These are phyloP conservation scores for Ploettnerulaceae sp. DNA, from an alignment of 2,329 filamentous ascomycete species.

Conservation along the genomic window DNA sequence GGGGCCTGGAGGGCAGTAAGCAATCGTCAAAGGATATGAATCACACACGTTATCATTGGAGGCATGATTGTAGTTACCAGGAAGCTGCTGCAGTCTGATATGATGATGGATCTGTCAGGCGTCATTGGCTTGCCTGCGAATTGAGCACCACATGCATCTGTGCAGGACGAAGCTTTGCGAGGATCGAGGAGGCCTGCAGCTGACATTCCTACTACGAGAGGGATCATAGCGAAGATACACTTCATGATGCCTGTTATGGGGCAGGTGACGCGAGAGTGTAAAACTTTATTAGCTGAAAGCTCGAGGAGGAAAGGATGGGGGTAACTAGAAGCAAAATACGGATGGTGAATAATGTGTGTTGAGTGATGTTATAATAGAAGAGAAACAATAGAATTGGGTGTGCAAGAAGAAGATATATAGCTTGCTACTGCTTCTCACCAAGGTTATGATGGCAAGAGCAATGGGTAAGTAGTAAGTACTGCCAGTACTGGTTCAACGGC, in stretches of 20 bases:
- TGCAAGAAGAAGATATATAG: no score
- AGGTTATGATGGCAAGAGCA: no score
- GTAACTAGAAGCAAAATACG: no score
- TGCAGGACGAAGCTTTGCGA: constrained; percentile 2
- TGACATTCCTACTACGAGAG: neutral
- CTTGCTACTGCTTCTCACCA: no score
- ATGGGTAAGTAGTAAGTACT: no score
- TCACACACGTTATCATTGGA: neutral
- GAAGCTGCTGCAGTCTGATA: neutral
- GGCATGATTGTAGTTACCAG: neutral
- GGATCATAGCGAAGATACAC: neutral
- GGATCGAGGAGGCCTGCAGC: neutral
- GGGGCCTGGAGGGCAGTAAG: neutral
- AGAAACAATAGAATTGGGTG: no score
- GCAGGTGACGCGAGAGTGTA: no score
- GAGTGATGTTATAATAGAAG: no score
- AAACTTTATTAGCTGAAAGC: no score
- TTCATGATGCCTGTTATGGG: constrained; percentile 5
- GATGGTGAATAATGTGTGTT: no score
- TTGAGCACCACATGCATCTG: neutral
- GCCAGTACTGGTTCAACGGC: no score
- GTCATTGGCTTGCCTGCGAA: constrained; percentile 4
- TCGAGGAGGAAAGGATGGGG: no score
- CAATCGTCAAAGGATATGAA: neutral
- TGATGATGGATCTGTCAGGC: constrained; percentile 1